Evolutionary conservation across 257 asterid species (phyloP).

Genomic region (Oldenlandia corymbosa): DNA sequence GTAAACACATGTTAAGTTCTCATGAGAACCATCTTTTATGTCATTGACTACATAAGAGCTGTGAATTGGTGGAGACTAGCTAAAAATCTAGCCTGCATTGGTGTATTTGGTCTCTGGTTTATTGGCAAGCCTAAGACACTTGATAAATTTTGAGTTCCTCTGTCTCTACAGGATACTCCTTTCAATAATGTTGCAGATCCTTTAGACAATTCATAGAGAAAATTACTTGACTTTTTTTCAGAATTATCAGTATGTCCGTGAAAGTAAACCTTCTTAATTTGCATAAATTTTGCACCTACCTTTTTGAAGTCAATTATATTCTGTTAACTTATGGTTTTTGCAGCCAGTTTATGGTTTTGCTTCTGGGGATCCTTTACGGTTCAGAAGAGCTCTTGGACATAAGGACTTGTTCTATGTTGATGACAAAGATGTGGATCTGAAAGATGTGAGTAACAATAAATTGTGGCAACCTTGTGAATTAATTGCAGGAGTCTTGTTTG

Average conservation of each 20-base stretch:
- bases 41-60: not conserved
- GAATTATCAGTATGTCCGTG: not conserved
- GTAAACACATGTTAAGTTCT: not conserved
- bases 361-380: constrained; percentile 81
- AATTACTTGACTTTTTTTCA: not conserved
- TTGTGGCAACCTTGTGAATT: not conserved
- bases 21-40: not conserved
- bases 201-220: not conserved
- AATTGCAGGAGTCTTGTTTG: not conserved
- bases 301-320: not conserved
- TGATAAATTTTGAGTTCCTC: not conserved
- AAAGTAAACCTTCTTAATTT: too few species aligned
- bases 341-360: constrained; percentile 96
- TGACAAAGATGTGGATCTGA: constrained; percentile 89
- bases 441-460: constrained; percentile 53
- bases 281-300: not conserved
- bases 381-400: constrained; percentile 93
- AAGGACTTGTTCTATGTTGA: constrained; percentile 88
- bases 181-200: not conserved
- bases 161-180: not conserved
- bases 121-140: not conserved
- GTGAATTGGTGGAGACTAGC: not conserved
- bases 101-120: not conserved
- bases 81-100: not conserved
- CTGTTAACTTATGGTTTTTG: not conserved